These are phyloP conservation scores for Fermentozyma sake DNA, from an alignment of 1,139 yeast genomes.

Conservation along the genomic window DNA sequence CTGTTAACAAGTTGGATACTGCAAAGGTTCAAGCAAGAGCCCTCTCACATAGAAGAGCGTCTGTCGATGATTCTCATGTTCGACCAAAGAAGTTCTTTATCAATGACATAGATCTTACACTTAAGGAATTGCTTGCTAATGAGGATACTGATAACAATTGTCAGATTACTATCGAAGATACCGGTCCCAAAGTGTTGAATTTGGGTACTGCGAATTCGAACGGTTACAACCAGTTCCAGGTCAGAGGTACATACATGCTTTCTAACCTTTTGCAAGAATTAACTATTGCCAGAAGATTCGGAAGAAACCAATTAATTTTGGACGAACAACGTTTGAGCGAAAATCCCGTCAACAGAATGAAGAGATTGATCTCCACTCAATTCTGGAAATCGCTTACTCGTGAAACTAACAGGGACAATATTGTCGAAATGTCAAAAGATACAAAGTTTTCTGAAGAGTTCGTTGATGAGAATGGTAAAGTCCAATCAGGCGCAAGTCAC, in stretches of 20 bases:
- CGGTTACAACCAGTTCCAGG: constrained; percentile 68
- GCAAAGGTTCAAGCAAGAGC: constrained; percentile 3
- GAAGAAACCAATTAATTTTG: constrained; percentile 69
- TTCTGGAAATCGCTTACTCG: constrained; percentile 85
- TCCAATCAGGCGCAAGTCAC: constrained; percentile 43
- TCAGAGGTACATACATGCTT: constrained; percentile 88
- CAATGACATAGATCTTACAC: constrained; percentile 68
- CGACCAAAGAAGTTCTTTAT: constrained; percentile 61
- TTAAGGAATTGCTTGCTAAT: constrained; percentile 60
- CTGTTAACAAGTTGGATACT: neutral
- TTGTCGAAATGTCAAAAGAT: constrained; percentile 73
- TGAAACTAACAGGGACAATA: constrained; percentile 55
- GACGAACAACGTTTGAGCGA: constrained; percentile 84
- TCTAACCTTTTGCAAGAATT: constrained; percentile 86
- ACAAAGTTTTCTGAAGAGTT: constrained; percentile 67
- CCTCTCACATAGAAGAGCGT: constrained; percentile 37
- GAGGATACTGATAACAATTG: constrained; percentile 86
- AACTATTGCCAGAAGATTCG: constrained; percentile 79
- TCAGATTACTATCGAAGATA: constrained; percentile 89
- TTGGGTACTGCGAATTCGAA: constrained; percentile 83
- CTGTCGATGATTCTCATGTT: constrained; percentile 54
- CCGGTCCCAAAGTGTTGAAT: constrained; percentile 84
- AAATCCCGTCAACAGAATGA: constrained; percentile 78
- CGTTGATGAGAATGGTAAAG: constrained; percentile 30
- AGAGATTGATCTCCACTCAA: constrained; percentile 67